Percentiles rank a stretch among this genome's conserved stretches.
Evolutionary conservation across 331 rosid genomes (phyloP).

Genomic region (Stylosanthes scabra): DNA sequence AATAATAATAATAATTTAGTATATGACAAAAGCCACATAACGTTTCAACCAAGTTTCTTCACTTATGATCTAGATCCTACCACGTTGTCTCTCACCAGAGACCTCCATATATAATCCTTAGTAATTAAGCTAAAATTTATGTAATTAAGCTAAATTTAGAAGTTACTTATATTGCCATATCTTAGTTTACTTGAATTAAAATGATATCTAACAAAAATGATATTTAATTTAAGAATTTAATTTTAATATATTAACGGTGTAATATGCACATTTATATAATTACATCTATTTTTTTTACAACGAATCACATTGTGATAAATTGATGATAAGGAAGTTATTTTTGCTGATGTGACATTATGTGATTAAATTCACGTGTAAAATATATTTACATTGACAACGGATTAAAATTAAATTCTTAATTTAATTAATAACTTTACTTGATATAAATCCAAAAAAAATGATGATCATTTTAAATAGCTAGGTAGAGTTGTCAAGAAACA

Average conservation of each 20-base stretch:
- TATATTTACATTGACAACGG: too few species aligned
- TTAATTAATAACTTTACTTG: too few species aligned
- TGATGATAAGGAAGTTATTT: too few species aligned
- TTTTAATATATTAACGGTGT: too few species aligned
- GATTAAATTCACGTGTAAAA: too few species aligned
- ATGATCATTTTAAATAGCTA: neutral
- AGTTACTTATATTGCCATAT: neutral
- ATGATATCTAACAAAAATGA: neutral
- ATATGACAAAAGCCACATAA: neutral
- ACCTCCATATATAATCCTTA: neutral
- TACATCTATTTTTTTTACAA: too few species aligned
- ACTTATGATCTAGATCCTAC: neutral
- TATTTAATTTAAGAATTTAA: neutral
- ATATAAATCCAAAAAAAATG: neutral
- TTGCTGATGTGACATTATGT: too few species aligned
- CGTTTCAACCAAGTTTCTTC: slow-evolving; percentile 24
- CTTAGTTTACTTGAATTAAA: neutral
- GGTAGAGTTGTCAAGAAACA: neutral
- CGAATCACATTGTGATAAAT: too few species aligned
- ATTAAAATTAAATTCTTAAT: too few species aligned
- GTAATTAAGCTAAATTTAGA: neutral
- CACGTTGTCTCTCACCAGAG: slow-evolving; percentile 17
- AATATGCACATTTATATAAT: too few species aligned
- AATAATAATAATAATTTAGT: neutral
- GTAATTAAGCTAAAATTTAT: neutral